These are phyloP conservation scores for Phytopythium cucurbitacearum DNA, from an alignment of 352 stramenopile genomes.

Conservation along the genomic window DNA sequence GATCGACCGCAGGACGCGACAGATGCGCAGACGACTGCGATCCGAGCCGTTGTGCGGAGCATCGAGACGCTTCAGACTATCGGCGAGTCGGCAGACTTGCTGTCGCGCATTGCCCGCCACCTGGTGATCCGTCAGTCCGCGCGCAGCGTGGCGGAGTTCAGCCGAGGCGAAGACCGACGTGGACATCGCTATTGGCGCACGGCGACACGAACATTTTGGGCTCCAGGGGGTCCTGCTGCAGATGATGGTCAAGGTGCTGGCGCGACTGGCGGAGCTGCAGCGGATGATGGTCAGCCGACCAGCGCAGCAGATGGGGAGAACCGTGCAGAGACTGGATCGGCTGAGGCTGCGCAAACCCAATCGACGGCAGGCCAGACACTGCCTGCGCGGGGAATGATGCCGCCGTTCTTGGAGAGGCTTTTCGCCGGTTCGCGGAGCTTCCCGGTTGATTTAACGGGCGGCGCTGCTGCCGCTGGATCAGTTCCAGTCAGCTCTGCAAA, in stretches of 20 bases:
- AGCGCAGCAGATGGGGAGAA: too few relatives aligned
- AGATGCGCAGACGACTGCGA: conserved; percentile 9
- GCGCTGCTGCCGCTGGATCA: not conserved
- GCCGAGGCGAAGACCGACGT: not conserved
- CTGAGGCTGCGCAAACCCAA: not conserved
- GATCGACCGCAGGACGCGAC: conserved; percentile 8
- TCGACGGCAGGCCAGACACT: not conserved
- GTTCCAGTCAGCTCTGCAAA: conserved; percentile 1
- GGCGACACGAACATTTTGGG: not conserved
- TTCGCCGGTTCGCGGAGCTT: conserved; percentile 7
- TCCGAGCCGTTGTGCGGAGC: conserved; percentile 27
- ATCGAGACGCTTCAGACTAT: conserved; percentile 56
- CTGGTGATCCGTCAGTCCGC: conserved; percentile 43
- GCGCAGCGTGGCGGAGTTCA: conserved; percentile 4
- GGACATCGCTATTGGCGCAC: not conserved
- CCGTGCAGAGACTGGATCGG: not conserved
- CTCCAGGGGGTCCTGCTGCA: too few relatives aligned
- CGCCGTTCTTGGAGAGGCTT: conserved; percentile 1
- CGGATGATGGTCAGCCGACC: not conserved
- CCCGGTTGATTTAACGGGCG: conserved; percentile 14
- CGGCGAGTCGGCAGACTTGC: conserved; percentile 42
- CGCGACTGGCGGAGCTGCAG: not conserved
- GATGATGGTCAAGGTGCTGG: too few relatives aligned
- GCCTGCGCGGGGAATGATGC: not conserved
- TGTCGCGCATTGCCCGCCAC: conserved; percentile 44